These are phyloP conservation scores for Cryptococcus sp. DNA, from an alignment of 1,284 basidiomycete species.

Conservation along the genomic window DNA sequence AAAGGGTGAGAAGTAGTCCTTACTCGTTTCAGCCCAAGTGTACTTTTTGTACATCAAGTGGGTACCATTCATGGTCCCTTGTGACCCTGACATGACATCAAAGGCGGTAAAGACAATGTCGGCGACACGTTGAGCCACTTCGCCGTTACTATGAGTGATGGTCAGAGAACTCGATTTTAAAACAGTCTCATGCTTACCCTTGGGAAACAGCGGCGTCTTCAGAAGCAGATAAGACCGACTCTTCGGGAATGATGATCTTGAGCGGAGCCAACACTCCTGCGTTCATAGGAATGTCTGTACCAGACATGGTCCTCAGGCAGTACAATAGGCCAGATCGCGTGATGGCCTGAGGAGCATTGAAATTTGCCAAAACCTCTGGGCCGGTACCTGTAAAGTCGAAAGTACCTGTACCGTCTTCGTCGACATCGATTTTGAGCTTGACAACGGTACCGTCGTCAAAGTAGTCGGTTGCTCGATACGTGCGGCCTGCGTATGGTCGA, in stretches of 20 bases:
- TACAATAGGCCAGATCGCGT: conserved; percentile 93
- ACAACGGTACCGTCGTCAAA: conserved; percentile 40
- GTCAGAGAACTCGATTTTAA: not conserved
- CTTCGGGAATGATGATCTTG: conserved; percentile 20
- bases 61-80: conserved; percentile 61
- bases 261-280: conserved; percentile 46
- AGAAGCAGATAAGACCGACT: conserved; percentile 72
- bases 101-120: conserved; percentile 94
- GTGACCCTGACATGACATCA: conserved; percentile 85
- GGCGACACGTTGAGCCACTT: conserved; percentile 74
- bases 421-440: conserved; percentile 71
- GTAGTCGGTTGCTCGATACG: conserved; percentile 21
- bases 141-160: not conserved
- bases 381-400: conserved; percentile 88
- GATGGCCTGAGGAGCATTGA: conserved; percentile 69
- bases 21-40: conserved; percentile 73
- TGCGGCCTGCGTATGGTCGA: not conserved
- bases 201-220: conserved; percentile 86
- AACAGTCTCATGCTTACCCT: conserved; percentile 83
- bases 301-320: conserved; percentile 86
- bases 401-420: conserved; percentile 74
- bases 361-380: conserved; percentile 63
- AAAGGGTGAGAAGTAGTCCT: not conserved
- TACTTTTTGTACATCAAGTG: conserved; percentile 66
- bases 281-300: conserved; percentile 74